Conservation (phyloP, 1,139 yeast species). For the Casaregolazyma suthepensis region DNA sequence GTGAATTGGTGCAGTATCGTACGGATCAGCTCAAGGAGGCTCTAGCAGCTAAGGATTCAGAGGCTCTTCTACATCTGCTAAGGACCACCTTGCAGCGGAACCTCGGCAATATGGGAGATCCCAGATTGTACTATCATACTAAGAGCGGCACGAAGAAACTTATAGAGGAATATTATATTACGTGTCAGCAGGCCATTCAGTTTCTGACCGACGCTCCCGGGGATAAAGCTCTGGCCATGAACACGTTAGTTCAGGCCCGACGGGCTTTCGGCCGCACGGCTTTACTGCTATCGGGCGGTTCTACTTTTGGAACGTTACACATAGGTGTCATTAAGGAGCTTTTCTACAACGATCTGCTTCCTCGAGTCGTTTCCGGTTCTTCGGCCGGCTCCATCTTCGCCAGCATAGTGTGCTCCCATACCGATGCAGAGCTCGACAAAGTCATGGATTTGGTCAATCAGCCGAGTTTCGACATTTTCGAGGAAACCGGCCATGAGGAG, state of each 20-base stretch:
- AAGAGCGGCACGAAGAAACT: conserved; percentile 79
- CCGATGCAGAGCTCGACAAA: conserved; percentile 63
- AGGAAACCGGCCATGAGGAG: conserved; percentile 43
- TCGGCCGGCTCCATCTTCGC: conserved; percentile 97
- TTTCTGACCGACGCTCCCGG: conserved; percentile 38
- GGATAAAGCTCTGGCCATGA: conserved; percentile 64
- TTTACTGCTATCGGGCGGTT: conserved; percentile 87
- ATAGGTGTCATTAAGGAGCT: conserved; percentile 85
- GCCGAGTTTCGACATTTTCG: conserved; percentile 68
- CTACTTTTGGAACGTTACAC: conserved; percentile 87
- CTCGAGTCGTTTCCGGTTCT: conserved; percentile 88
- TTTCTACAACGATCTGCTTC: conserved; percentile 66
- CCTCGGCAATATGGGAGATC: conserved; percentile 82
- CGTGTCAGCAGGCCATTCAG: conserved; percentile 61
- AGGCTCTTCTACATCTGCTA: conserved; percentile 60
- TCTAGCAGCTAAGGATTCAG: conserved; percentile 51
- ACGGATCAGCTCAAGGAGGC: conserved; percentile 58
- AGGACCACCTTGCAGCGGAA: conserved; percentile 84
- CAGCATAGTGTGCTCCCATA: conserved; percentile 74
- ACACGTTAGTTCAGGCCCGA: conserved; percentile 79
- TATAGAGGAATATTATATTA: conserved; percentile 76
- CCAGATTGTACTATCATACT: conserved; percentile 67
- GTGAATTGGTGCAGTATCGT: conserved; percentile 48
- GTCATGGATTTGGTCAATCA: conserved; percentile 40
- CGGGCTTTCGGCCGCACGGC: conserved; percentile 94